Evolutionary conservation across 2,329 filamentous ascomycete genomes (phyloP).

Genomic region (Fusarium sp.): DNA sequence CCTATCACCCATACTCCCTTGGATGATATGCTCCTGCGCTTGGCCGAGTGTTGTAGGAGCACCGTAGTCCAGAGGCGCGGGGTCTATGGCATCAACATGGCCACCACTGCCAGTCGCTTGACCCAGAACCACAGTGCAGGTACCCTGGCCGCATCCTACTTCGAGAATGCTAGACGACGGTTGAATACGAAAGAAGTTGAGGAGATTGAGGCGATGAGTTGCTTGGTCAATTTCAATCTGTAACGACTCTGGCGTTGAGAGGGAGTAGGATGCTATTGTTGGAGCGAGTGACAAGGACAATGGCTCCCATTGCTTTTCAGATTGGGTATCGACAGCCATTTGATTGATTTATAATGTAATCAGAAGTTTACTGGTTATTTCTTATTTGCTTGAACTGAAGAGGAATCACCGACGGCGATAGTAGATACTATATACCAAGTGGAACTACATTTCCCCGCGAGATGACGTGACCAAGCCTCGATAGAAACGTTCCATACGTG

Average conservation of each 20-base stretch:
- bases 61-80: slow-evolving; percentile 22
- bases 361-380: background rate
- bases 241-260: slow-evolving; percentile 5
- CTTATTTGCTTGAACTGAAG: too few species aligned
- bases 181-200: background rate
- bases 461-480: too few species aligned
- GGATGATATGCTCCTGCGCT: slow-evolving; percentile 2
- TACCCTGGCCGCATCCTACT: slow-evolving; percentile 22
- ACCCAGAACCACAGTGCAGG: slow-evolving; percentile 23
- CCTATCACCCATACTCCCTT: background rate
- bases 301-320: background rate
- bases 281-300: background rate
- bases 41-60: slow-evolving; percentile 24
- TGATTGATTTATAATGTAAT: background rate
- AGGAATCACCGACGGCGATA: too few species aligned
- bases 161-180: background rate
- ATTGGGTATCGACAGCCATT: background rate
- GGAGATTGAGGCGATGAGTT: slow-evolving; percentile 3
- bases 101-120: background rate
- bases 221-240: slow-evolving; percentile 23
- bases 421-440: too few species aligned
- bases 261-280: slow-evolving; percentile 1
- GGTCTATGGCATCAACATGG: slow-evolving; percentile 20
- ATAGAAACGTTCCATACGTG: too few species aligned
- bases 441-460: too few species aligned